Percentiles rank a stretch among this genome's conserved stretches.
Evolutionary conservation across 1,284 basidiomycete genomes (phyloP).

Genomic region (Puccinia triticina): DNA sequence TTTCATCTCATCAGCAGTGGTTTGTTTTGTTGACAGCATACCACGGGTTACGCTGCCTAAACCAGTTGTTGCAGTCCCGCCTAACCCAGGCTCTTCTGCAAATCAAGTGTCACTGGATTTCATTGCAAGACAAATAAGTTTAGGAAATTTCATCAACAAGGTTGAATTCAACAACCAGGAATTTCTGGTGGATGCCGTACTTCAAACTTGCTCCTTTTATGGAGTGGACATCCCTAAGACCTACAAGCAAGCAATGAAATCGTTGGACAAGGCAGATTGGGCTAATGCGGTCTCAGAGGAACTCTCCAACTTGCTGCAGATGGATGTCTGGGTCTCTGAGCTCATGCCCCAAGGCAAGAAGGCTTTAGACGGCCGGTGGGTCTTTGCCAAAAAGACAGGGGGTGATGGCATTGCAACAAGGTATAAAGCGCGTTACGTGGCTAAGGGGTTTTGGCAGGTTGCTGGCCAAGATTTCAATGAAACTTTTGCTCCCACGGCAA

Average conservation of each 20-base stretch:
- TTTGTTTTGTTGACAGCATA: no score
- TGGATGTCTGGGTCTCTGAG: slow-evolving; percentile 12
- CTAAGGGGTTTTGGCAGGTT: slow-evolving; percentile 48
- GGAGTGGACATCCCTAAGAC: neutral
- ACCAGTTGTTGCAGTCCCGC: no score
- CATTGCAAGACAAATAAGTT: neutral
- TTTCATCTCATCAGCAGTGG: neutral
- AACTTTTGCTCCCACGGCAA: slow-evolving; percentile 38
- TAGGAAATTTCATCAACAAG: neutral
- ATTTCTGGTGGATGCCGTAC: neutral
- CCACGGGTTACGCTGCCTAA: no score
- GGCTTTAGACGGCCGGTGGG: slow-evolving; percentile 35
- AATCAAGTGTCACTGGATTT: neutral
- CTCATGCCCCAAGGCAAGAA: neutral
- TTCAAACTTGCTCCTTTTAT: neutral
- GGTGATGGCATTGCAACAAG: neutral
- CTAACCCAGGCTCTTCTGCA: neutral
- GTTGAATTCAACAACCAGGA: neutral
- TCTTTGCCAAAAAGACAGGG: slow-evolving; percentile 43
- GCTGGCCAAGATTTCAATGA: slow-evolving; percentile 51
- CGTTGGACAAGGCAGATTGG: neutral
- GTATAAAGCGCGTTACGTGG: slow-evolving; percentile 53
- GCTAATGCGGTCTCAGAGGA: neutral
- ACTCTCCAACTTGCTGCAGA: neutral
- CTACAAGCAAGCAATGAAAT: no score